Conservation (phyloP, 345 rosid species). For the Atalantia buxifolia region DNA sequence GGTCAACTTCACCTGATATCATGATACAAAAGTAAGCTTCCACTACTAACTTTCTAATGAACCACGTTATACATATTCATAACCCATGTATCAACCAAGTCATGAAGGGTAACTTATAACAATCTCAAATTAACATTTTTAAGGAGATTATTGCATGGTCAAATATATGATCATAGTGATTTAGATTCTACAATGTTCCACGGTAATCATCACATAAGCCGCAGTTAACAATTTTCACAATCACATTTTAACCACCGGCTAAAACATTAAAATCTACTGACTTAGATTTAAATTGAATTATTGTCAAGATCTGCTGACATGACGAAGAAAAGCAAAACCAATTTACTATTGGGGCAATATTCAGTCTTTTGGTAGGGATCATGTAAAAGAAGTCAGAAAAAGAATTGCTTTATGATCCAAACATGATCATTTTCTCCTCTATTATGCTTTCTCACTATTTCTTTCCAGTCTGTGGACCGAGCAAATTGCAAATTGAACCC, state of each 20-base stretch:
- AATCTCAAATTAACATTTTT: neutral
- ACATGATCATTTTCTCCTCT: neutral
- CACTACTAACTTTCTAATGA: neutral
- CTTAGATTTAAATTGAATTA: neutral
- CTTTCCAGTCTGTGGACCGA: neutral
- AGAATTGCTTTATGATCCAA: neutral
- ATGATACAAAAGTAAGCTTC: slow-evolving; percentile 14
- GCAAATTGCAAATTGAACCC: neutral
- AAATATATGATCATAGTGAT: neutral
- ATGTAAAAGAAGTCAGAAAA: neutral
- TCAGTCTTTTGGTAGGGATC: neutral
- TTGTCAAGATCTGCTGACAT: neutral
- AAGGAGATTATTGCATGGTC: neutral
- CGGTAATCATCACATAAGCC: neutral
- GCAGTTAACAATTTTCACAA: neutral
- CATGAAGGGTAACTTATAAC: neutral
- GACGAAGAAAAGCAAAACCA: neutral
- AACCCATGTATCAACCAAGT: neutral
- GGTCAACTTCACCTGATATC: slow-evolving; percentile 83
- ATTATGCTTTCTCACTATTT: neutral
- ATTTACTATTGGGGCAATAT: neutral
- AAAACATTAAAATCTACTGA: neutral
- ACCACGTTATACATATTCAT: neutral
- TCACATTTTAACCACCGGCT: neutral
- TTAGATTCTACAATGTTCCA: neutral